Conservation (phyloP, 2,329 filamentous ascomycete species). For the Simplicillium sp. region DNA sequence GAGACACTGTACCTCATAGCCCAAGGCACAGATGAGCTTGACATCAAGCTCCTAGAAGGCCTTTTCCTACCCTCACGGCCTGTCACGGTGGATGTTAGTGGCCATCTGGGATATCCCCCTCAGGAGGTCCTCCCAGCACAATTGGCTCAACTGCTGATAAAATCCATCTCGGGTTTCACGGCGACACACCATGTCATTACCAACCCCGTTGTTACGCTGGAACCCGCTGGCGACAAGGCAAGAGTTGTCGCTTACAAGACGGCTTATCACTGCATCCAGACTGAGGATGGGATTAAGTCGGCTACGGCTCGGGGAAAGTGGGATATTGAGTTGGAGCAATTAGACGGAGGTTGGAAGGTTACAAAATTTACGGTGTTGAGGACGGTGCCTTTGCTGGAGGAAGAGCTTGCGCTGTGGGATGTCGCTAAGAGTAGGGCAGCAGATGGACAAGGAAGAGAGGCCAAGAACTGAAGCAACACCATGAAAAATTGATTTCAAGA, state of each 20-base stretch:
- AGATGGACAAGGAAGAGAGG: neutral
- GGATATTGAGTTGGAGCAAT: neutral
- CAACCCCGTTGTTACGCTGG: neutral
- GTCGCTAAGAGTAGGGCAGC: neutral
- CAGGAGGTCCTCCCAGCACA: neutral
- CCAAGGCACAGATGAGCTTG: neutral
- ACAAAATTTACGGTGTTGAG: neutral
- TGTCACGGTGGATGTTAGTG: neutral
- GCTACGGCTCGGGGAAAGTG: neutral
- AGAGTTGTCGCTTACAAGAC: neutral
- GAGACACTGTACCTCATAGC: neutral
- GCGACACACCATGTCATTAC: neutral
- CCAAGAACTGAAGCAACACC: neutral
- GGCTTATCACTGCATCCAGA: neutral
- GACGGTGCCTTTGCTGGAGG: neutral
- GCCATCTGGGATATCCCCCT: neutral
- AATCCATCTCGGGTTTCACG: neutral
- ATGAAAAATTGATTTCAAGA: too few relatives aligned
- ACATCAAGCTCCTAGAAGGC: neutral
- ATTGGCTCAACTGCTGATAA: neutral
- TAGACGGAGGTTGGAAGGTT: neutral
- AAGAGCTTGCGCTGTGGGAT: neutral
- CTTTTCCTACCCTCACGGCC: neutral
- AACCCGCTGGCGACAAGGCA: neutral
- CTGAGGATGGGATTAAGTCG: neutral